These are phyloP conservation scores for Solanum chmielewskii DNA, from an alignment of 257 asterid genomes.

Conservation along the genomic window DNA sequence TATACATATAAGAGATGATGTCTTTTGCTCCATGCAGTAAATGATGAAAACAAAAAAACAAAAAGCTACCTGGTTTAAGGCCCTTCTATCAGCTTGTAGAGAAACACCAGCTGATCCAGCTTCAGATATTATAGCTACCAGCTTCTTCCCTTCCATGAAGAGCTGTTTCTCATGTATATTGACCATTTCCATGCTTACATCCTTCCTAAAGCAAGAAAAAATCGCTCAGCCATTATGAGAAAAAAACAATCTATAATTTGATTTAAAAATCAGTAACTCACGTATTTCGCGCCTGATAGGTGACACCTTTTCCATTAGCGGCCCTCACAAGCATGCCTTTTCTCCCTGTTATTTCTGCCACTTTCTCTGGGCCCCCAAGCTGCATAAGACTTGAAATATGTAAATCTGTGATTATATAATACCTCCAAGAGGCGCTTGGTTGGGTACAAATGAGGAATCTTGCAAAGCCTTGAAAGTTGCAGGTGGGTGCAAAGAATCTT, in stretches of 20 bases:
- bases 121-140: constrained; percentile 91
- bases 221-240: constrained; percentile 9
- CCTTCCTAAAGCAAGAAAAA: constrained; percentile 50
- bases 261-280: constrained; percentile 33
- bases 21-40: not conserved
- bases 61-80: constrained; percentile 63
- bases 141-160: constrained; percentile 90
- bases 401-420: not conserved
- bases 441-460: not conserved
- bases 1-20: not conserved
- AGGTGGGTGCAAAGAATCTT: not conserved
- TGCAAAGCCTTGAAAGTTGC: not conserved
- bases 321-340: constrained; percentile 93
- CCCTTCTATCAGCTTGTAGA: constrained; percentile 97
- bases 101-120: constrained; percentile 99
- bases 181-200: constrained; percentile 96
- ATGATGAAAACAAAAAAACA: not conserved
- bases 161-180: constrained; percentile 95
- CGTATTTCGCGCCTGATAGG: constrained; percentile 96
- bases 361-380: constrained; percentile 98
- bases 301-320: constrained; percentile 88
- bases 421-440: not conserved
- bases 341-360: constrained; percentile 96
- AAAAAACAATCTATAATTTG: not conserved
- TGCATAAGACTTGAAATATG: constrained; percentile 19